A percentile compares a stretch with the other conserved stretches of the same genome.
These are phyloP conservation scores for Pythium coloratum DNA, from an alignment of 352 stramenopile species.

Conservation along the genomic window DNA sequence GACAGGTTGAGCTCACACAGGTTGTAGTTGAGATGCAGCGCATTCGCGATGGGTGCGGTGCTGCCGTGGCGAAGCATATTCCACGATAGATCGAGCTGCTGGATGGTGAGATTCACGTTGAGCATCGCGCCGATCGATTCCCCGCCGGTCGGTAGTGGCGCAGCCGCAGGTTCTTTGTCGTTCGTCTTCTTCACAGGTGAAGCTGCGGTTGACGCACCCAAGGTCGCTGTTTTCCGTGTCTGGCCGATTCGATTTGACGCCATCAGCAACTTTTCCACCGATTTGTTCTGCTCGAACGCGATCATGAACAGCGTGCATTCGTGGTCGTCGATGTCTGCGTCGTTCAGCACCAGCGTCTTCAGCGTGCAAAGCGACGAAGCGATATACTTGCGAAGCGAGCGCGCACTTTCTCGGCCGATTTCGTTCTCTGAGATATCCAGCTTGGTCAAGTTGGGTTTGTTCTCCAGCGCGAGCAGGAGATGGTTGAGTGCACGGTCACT, in stretches of 20 bases:
- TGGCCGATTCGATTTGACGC: conserved; percentile 77
- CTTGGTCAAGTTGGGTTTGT: conserved; percentile 61
- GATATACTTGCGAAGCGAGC: conserved; percentile 58
- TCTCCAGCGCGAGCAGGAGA: conserved; percentile 57
- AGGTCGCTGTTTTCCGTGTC: conserved; percentile 26
- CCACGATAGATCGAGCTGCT: conserved; percentile 81
- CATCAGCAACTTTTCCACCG: conserved; percentile 58
- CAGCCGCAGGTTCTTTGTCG: conserved; percentile 41
- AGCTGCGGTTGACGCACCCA: conserved; percentile 6
- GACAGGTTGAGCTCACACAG: conserved; percentile 58
- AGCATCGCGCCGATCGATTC: conserved; percentile 83
- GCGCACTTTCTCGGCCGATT: conserved; percentile 44
- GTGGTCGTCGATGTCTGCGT: conserved; percentile 56
- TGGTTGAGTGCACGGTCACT: conserved; percentile 51
- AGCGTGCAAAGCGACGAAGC: conserved; percentile 62
- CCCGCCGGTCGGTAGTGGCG: conserved; percentile 45
- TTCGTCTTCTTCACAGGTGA: conserved; percentile 9
- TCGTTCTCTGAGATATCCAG: conserved; percentile 68
- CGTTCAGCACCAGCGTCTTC: conserved; percentile 50
- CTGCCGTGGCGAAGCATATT: conserved; percentile 65
- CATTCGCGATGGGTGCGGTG: conserved; percentile 40
- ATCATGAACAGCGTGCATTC: conserved; percentile 74
- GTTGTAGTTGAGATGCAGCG: conserved; percentile 65
- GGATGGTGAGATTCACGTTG: conserved; percentile 71
- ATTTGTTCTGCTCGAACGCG: conserved; percentile 75